These are phyloP conservation scores for Protomyces pachydermus DNA, from an alignment of 1,139 yeast genomes.

Conservation along the genomic window DNA sequence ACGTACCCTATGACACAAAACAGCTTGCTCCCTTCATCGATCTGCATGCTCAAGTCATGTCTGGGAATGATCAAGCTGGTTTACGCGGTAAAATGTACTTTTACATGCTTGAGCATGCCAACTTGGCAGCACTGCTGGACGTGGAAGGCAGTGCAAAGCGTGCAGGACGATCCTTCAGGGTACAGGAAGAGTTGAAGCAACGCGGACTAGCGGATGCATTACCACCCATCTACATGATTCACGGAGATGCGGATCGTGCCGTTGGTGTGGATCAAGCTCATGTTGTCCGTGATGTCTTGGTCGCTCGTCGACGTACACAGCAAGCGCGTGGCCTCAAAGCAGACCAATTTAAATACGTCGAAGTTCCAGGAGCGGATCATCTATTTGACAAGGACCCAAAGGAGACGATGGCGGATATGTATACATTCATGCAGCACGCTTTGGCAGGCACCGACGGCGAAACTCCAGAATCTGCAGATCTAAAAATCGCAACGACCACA, in stretches of 20 bases:
- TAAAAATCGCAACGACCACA: background rate
- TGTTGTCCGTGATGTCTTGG: background rate
- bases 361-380: conserved; percentile 11
- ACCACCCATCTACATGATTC: conserved; percentile 12
- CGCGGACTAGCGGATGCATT: background rate
- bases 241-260: conserved; percentile 7
- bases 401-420: conserved; percentile 3
- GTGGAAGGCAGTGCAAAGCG: background rate
- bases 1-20: background rate
- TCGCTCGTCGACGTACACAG: background rate
- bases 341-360: background rate
- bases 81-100: conserved; percentile 2
- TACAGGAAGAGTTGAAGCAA: background rate
- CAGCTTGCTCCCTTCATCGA: conserved; percentile 2
- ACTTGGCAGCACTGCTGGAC: conserved; percentile 1
- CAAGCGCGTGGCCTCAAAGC: background rate
- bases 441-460: background rate
- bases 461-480: background rate
- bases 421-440: background rate
- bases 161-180: background rate
- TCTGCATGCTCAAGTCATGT: background rate
- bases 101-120: conserved; percentile 7
- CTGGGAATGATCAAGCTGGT: background rate
- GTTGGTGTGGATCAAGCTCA: conserved; percentile 11
- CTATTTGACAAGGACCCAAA: conserved; percentile 2